Percentiles rank a stretch among this genome's conserved stretches.
These are phyloP conservation scores for Acacia melanoxylon DNA, from an alignment of 306 rosid genomes.

Conservation along the genomic window DNA sequence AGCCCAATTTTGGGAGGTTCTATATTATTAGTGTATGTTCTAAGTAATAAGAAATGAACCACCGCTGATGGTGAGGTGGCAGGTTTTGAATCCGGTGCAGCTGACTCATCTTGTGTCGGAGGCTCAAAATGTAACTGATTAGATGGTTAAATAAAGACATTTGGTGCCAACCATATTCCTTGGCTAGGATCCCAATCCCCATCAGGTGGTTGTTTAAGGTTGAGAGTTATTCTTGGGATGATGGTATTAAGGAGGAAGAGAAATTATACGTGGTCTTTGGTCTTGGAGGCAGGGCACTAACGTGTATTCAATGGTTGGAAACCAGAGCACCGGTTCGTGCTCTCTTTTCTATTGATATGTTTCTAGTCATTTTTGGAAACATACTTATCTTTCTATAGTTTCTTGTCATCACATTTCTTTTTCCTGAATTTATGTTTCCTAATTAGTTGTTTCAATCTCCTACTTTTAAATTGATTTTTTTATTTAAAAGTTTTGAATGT, in stretches of 20 bases:
- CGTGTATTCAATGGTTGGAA: neutral
- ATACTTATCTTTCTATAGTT: neutral
- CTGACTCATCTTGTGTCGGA: neutral
- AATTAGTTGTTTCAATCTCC: neutral
- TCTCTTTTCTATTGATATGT: neutral
- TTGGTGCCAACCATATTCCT: neutral
- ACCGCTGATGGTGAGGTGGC: neutral
- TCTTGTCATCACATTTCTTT: neutral
- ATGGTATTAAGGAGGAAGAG: neutral
- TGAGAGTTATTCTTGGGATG: neutral
- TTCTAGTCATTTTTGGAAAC: neutral
- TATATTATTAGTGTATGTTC: neutral
- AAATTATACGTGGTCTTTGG: neutral
- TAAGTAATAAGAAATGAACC: neutral
- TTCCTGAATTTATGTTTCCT: neutral
- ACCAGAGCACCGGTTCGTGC: neutral
- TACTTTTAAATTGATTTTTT: neutral
- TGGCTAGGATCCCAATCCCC: neutral
- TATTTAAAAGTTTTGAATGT: neutral
- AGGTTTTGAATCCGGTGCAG: neutral
- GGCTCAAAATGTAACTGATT: neutral
- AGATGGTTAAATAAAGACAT: neutral
- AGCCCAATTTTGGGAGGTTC: neutral
- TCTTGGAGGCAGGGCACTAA: neutral
- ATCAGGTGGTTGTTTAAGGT: neutral